Conservation (phyloP, 2,329 filamentous ascomycete species). For the Sclerotinia minor region DNA sequence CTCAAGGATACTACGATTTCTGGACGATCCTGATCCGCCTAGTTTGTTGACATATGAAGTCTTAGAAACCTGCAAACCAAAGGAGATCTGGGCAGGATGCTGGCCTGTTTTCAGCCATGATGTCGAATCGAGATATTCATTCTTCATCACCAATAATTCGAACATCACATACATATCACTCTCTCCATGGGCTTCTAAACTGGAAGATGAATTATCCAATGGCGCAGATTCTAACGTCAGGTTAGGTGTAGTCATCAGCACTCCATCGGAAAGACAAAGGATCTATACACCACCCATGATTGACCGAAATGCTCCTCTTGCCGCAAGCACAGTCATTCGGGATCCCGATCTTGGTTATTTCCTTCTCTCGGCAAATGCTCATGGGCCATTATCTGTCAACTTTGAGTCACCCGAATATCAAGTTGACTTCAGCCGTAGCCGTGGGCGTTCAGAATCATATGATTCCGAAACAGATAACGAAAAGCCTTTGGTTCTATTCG, state of each 20-base stretch:
- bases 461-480: constrained; percentile 45
- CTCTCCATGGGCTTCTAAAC: constrained; percentile 62
- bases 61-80: constrained; percentile 57
- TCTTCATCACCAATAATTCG: constrained; percentile 62
- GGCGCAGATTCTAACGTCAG: constrained; percentile 48
- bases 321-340: constrained; percentile 54
- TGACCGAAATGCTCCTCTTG: constrained; percentile 49
- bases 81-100: constrained; percentile 56
- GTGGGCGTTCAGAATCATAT: constrained; percentile 48
- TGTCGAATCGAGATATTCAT: constrained; percentile 61
- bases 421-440: constrained; percentile 47
- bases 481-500: constrained; percentile 55
- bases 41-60: constrained; percentile 62
- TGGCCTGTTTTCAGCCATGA: constrained; percentile 66
- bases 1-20: constrained; percentile 46
- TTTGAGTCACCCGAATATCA: constrained; percentile 60
- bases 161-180: constrained; percentile 62
- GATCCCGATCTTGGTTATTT: constrained; percentile 66
- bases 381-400: constrained; percentile 57
- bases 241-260: constrained; percentile 30
- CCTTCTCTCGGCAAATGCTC: constrained; percentile 58
- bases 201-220: constrained; percentile 61
- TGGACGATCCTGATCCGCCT: constrained; percentile 46
- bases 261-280: constrained; percentile 48
- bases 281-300: constrained; percentile 56